Base-by-base conservation (phyloP, 306 rosid genomes). In the Vigna reflexopilosa region DNA sequence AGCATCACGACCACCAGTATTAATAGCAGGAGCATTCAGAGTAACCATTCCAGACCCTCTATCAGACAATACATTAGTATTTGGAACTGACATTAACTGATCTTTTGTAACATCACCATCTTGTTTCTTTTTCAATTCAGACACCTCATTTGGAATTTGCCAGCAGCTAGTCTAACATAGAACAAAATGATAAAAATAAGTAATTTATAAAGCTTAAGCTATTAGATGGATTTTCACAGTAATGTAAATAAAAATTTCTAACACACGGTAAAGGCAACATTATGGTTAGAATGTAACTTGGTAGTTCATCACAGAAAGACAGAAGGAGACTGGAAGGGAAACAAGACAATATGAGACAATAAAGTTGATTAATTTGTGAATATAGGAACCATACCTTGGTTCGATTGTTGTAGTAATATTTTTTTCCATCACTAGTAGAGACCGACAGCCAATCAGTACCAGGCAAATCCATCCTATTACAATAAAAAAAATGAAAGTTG, bases 111-210 rank as follows among this genome's bases (percentile, higher is more conserved):
- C 78, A 67, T 89, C 97, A 77, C 64, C 83, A 69, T 93, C 93
- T 82, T 89, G 98, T 84, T 87, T 91, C 86, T 91, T 89, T 77
- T 89, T 91, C 83, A 88, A 84, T 81, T 91, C 99, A 57, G 94
- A 77, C 86, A 95, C 98, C 86, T 95, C 99, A 78, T 78, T 87
- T 72, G 99, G 99, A 82, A 95, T 91, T 87, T 95, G 96, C 99
- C 99, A 95, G 90, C 98, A 88, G 86, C 99, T 95, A 34, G 91
- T 86, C 99, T 95, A 85, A 81, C 67, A 57, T 10, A 79, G 65
- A 79, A 78, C 55, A 77, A 79, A 69, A 59, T 22, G 19, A 36
- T 51, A 77, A 65, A 49, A 56, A 19, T 52, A 16, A 54, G 15
- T 38, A 80, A 8, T 64, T 30, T 17, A 54, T 45, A 65, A 64